These are phyloP conservation scores for Pholiota molesta DNA, from an alignment of 768 basidiomycete species.

Conservation along the genomic window DNA sequence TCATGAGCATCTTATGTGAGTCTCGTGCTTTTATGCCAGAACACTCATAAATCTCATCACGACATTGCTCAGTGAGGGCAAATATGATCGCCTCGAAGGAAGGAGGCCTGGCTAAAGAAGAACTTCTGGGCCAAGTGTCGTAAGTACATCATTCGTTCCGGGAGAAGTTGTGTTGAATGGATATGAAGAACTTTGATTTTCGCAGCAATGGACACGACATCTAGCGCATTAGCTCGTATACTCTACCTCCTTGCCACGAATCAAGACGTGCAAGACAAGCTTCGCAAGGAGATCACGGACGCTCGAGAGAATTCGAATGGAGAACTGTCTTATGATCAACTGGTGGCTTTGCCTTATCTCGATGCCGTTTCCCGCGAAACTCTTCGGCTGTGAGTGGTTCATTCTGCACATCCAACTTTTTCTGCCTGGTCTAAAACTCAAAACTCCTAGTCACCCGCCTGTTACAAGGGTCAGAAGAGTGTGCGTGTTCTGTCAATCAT, in stretches of 20 bases:
- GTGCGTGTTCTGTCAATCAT: slow-evolving; percentile 16
- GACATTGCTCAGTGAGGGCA: slow-evolving; percentile 30
- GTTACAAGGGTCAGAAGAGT: slow-evolving; percentile 24
- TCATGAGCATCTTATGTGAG: slow-evolving; percentile 50
- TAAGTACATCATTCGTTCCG: slow-evolving; percentile 22
- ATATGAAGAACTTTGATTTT: slow-evolving; percentile 24
- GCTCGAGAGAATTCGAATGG: slow-evolving; percentile 26
- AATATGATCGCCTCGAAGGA: slow-evolving; percentile 33
- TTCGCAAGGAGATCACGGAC: slow-evolving; percentile 24
- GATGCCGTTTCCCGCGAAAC: slow-evolving; percentile 43
- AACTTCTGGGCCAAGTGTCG: slow-evolving; percentile 39
- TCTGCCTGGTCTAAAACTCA: not conserved
- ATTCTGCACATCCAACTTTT: not conserved
- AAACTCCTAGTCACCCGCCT: slow-evolving; percentile 21
- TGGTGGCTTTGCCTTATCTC: slow-evolving; percentile 37
- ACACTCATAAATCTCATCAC: not conserved
- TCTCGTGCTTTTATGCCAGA: not conserved
- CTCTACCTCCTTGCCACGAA: slow-evolving; percentile 21
- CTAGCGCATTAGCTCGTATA: slow-evolving; percentile 22
- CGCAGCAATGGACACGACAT: slow-evolving; percentile 29
- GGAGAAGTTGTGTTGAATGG: slow-evolving; percentile 28
- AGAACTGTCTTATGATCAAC: slow-evolving; percentile 36
- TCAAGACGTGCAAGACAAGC: slow-evolving; percentile 23
- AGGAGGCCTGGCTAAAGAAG: slow-evolving; percentile 34
- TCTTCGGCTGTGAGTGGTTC: slow-evolving; percentile 31